phyloP scores from a whole-genome alignment of 106 monocot genomes.

The Dioscorea dumetorum region DNA sequence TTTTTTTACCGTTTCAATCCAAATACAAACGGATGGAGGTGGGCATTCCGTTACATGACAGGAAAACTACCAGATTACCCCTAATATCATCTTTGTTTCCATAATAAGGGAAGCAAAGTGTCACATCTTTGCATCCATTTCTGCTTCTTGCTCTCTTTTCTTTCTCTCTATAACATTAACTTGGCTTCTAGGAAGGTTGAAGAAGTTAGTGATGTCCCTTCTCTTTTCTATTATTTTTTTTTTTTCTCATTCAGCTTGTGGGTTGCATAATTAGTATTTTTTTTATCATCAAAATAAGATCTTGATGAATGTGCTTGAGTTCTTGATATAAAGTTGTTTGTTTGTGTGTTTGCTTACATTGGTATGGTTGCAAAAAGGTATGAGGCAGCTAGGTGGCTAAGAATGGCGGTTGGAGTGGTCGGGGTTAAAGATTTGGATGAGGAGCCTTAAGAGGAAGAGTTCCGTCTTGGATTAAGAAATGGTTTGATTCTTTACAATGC shows the following conservation, averaged over 20 bases:
- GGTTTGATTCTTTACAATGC: no score
- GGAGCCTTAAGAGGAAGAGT: constrained; percentile 80
- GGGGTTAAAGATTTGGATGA: constrained; percentile 86
- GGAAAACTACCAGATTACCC: no score
- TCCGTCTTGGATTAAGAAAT: constrained; percentile 53
- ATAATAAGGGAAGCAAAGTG: neutral
- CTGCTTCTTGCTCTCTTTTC: neutral
- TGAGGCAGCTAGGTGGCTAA: no score
- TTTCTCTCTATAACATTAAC: neutral
- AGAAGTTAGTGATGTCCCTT: neutral
- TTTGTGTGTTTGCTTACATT: neutral
- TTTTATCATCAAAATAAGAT: neutral
- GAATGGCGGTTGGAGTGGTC: constrained; percentile 43
- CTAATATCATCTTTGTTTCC: no score
- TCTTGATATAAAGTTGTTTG: neutral
- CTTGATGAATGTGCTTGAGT: neutral
- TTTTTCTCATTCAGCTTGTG: neutral
- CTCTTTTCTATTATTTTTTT: neutral
- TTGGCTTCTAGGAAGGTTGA: constrained; percentile 4
- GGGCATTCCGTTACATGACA: no score
- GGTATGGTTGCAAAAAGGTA: constrained; percentile 56
- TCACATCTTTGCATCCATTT: neutral
- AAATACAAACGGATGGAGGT: no score
- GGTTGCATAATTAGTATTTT: neutral
- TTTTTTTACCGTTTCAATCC: no score